Evolutionary conservation across 2,329 filamentous ascomycete species (phyloP).

Genomic region (Ophiobolus disseminans): DNA sequence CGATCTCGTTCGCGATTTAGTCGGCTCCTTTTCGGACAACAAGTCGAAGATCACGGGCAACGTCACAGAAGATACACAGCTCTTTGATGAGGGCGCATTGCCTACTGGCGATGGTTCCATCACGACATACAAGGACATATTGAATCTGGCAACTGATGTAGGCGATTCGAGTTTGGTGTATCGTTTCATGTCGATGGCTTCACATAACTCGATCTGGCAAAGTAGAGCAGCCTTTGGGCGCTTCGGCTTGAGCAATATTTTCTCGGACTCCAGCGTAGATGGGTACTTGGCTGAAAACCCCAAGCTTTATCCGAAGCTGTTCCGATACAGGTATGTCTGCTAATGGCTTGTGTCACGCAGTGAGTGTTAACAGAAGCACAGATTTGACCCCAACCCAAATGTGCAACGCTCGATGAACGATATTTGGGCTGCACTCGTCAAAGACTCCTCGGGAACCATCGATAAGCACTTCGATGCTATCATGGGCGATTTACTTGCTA

Average conservation of each 20-base stretch:
- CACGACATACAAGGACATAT: constrained; percentile 97
- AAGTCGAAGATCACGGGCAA: constrained; percentile 73
- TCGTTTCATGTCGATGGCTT: constrained; percentile 96
- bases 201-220: constrained; percentile 96
- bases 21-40: constrained; percentile 82
- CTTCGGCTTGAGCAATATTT: constrained; percentile 89
- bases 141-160: constrained; percentile 93
- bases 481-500: constrained; percentile 83
- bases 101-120: constrained; percentile 90
- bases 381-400: constrained; percentile 90
- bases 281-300: constrained; percentile 79
- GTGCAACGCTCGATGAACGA: constrained; percentile 96
- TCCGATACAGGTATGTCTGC: constrained; percentile 70
- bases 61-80: constrained; percentile 87
- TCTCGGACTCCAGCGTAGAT: constrained; percentile 79
- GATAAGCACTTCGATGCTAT: constrained; percentile 87
- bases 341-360: neutral
- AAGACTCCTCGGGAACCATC: constrained; percentile 78
- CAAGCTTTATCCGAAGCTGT: constrained; percentile 94
- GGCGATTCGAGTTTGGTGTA: constrained; percentile 97
- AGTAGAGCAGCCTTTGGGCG: constrained; percentile 95
- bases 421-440: constrained; percentile 96
- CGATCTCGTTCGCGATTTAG: constrained; percentile 84
- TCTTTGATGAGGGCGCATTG: constrained; percentile 89
- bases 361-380: constrained; percentile 25